Evolutionary conservation across 2,329 filamentous ascomycete species (phyloP), one percentile per base, ranked within the genome.

Genomic region (Tolypocladium amazonense): DNA sequence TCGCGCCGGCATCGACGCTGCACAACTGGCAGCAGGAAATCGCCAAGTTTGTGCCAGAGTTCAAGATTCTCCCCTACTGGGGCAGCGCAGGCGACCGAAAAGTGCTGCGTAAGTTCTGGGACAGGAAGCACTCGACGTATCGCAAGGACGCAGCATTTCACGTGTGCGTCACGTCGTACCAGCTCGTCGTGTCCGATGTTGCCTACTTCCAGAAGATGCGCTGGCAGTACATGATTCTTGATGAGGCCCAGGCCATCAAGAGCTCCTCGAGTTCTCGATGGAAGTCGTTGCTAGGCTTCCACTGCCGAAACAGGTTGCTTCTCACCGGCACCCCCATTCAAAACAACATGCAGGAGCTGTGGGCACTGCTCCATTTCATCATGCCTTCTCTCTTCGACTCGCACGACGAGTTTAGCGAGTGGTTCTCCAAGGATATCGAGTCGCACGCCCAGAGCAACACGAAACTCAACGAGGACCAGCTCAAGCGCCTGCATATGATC

Each of bases 1-100:
- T 99, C 63, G 94, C 94, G 0, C 94, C 94, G 0, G 92, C 94
- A 0, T 97, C 92, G 0, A 99, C 94, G 1, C 79, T 99, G 61
- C 93, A 99, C 85, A 99, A 99, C 72, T 99, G 94, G 94, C 92
- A 99, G 74, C 94, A 99, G 73, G 94, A 99, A 78, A 96, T 99
- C 65, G 84, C 90, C 62, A 92, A 86, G 72, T 99, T 99, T 72
- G 92, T 99, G 2, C 94, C 94, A 0, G 86, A 90, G 60, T 86
- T 99, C 73, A 97, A 97, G 76, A 92, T 96, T 37, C 79, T 99
- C 41, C 94, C 94, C 2, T 99, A 99, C 78, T 99, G 94, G 94
- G 94, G 94, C 66, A 94, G 88, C 60, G 92, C 92, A 15, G 90
- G 88, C 62, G 94, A 99, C 71, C 87, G 94, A 68, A 99, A 99